A percentile compares a stretch with the other conserved stretches of the same genome.
Conservation (phyloP, 225 moss, liverwort and hornwort species). For the Anthoceros angustus region DNA sequence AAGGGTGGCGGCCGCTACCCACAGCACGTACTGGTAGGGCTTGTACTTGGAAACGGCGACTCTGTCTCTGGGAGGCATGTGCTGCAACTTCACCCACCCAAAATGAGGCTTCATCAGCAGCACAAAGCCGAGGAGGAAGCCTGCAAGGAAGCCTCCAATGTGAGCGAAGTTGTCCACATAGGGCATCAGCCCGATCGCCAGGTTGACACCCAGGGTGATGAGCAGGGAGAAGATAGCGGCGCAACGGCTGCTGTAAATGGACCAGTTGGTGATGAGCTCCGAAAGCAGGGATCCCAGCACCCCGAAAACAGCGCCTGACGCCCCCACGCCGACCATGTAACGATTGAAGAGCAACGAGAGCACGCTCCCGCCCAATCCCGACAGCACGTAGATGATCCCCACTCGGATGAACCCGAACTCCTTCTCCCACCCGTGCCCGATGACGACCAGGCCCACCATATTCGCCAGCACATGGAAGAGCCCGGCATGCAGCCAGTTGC, state of each 20-base stretch:
- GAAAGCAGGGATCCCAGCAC: constrained; percentile 58
- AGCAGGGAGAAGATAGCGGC: constrained; percentile 37
- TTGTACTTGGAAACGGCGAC: constrained; percentile 40
- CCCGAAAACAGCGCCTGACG: constrained; percentile 78
- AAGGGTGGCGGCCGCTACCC: constrained; percentile 31
- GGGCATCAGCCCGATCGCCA: constrained; percentile 74
- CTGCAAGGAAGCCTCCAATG: constrained; percentile 54
- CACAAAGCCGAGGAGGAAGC: constrained; percentile 55
- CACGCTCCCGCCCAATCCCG: constrained; percentile 66
- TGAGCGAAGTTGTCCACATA: constrained; percentile 81
- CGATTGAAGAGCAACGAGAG: constrained; percentile 47
- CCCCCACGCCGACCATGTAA: constrained; percentile 57
- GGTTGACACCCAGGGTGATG: constrained; percentile 35
- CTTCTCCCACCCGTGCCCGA: constrained; percentile 58
- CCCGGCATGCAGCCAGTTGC: constrained; percentile 80
- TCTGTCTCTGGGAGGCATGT: constrained; percentile 25
- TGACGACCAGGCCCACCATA: constrained; percentile 61
- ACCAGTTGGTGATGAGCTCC: constrained; percentile 73
- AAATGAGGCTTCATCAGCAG: constrained; percentile 50
- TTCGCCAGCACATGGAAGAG: constrained; percentile 69
- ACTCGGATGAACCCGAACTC: constrained; percentile 61
- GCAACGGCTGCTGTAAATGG: constrained; percentile 32
- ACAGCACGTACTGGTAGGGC: constrained; percentile 32
- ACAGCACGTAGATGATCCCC: constrained; percentile 37
- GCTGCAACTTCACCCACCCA: constrained; percentile 37